Percentiles rank a stretch among this genome's conserved stretches.
These are phyloP conservation scores for Chaetomiaceae sp. DNA, from an alignment of 2,329 filamentous ascomycete genomes.

Conservation along the genomic window DNA sequence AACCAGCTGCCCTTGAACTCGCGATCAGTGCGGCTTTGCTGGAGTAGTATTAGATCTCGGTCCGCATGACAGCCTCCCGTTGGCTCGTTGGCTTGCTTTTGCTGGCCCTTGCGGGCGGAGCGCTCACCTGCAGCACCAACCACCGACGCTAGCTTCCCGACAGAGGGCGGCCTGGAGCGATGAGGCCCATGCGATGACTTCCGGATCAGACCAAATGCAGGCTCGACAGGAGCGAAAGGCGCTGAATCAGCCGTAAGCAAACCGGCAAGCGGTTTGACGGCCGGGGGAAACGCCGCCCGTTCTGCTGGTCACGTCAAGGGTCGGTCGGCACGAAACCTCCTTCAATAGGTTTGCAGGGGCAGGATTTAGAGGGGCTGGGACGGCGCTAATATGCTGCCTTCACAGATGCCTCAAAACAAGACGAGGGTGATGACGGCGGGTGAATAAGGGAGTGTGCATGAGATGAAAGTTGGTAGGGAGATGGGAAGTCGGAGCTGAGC, in stretches of 20 bases:
- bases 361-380: too few relatives aligned
- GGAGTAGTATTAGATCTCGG: conserved; percentile 16
- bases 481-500: too few relatives aligned
- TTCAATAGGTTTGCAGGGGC: too few relatives aligned
- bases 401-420: too few relatives aligned
- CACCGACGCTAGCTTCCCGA: conserved; percentile 10
- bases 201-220: conserved; percentile 20
- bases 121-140: conserved; percentile 22
- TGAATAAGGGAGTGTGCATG: too few relatives aligned
- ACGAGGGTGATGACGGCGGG: too few relatives aligned
- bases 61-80: conserved; percentile 15
- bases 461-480: too few relatives aligned
- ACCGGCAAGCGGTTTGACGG: neutral
- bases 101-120: conserved; percentile 23
- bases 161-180: conserved; percentile 4
- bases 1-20: conserved; percentile 13
- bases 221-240: conserved; percentile 17
- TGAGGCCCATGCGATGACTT: conserved; percentile 21
- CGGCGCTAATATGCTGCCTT: too few relatives aligned
- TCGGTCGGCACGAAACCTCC: too few relatives aligned
- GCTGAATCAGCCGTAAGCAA: conserved; percentile 15
- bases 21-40: conserved; percentile 17
- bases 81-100: conserved; percentile 20
- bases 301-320: neutral
- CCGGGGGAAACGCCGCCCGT: neutral